Evolutionary conservation across 441 rosid genomes (phyloP), one percentile per base, ranked within the genome.

Genomic region (Croton setiger): DNA sequence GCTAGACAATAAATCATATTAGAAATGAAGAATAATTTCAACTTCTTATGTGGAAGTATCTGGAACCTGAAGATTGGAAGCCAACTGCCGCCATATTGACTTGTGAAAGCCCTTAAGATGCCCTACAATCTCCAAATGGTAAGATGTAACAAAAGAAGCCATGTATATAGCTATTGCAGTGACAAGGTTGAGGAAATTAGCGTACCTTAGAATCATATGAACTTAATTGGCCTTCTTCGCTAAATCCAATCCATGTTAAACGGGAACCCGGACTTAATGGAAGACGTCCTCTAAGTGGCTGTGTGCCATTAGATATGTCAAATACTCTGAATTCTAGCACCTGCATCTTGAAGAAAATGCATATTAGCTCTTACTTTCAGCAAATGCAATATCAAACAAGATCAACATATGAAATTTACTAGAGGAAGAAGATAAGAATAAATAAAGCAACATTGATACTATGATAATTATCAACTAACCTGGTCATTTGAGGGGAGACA

Each of bases 81-180:
- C 99, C 99, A 94, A 67, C 85, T 84, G 80, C 98, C 99, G 70
- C 93, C 98, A 82, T 55, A 92, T 73, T 86, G 87, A 75, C 79
- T 79, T 37, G 93, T 83, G 74, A 78, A 88, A 63, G 82, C 86
- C 79, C 92, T 84, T 79, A 94, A 75, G 62, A 90, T 77, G 37
- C 97, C 98, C 98, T 90, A 72, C 78, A 83, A 55, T 65, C 67
- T 65, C 49, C 56, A 51, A 54, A 27, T 1, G 31, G 11, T 67
- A 66, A 78, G 69, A 70, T 71, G 18, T 67, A 70, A 31, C 45
- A 62, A 67, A 76, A 49, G 47, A 67, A 60, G 70, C 41, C 51
- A 60, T 27, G 21, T 47, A 62, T 17, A 45, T 3, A 51, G 64
- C 66, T n/a, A 11, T 3, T 58, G 43, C 57, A 55, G 62, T 31